phyloP scores from a whole-genome alignment of 192 early-diverging fungal species.

The Rhizophagus clarus region DNA sequence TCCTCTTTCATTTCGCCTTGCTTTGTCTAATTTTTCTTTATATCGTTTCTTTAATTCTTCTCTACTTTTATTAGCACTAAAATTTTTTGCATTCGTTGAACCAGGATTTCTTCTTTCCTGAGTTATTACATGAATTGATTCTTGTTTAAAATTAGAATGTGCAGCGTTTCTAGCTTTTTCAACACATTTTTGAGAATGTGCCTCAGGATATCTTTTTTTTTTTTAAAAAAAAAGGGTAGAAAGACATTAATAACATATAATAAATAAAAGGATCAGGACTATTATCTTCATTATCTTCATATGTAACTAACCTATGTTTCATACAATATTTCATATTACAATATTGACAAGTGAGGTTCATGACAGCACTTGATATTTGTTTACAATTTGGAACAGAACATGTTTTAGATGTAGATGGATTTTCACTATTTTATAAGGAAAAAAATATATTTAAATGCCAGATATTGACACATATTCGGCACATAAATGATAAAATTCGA shows the following conservation, averaged over 20 bases:
- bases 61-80: slow-evolving; percentile 16
- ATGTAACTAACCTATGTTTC: slow-evolving; percentile 1
- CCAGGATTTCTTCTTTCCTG: slow-evolving; percentile 19
- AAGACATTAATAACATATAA: neutral
- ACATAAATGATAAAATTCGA: neutral
- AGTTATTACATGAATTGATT: slow-evolving; percentile 19
- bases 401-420: neutral
- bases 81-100: slow-evolving; percentile 16
- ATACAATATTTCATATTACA: slow-evolving; percentile 30
- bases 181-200: slow-evolving; percentile 24
- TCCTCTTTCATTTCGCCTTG: slow-evolving; percentile 8
- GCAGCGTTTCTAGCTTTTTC: slow-evolving; percentile 19
- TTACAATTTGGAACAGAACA: slow-evolving; percentile 26
- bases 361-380: neutral
- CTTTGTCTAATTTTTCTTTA: slow-evolving; percentile 24
- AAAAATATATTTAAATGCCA: neutral
- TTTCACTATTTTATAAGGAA: neutral
- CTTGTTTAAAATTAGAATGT: slow-evolving; percentile 15
- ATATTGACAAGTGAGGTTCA: slow-evolving; percentile 17
- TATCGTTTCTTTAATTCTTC: slow-evolving; percentile 28
- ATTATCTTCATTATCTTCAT: no score
- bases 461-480: no score
- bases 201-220: slow-evolving; percentile 11
- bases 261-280: neutral
- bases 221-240: neutral